Percentiles rank a stretch among this genome's conserved stretches.
Evolutionary conservation across 352 stramenopile species (phyloP).

Genomic region (Phytopythium vexans): DNA sequence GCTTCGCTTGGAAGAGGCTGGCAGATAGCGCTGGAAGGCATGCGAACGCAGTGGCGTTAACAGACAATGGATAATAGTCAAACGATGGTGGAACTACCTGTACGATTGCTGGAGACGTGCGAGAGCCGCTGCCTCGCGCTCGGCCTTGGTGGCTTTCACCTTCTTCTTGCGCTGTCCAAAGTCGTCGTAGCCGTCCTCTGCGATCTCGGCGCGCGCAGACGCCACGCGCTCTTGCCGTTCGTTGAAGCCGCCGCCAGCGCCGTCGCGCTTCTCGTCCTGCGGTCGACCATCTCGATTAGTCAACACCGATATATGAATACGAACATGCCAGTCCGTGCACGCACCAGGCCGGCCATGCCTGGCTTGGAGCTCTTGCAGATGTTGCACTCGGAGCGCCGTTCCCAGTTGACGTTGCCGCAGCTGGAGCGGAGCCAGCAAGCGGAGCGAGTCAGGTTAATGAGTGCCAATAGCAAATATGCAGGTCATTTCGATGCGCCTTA

Average conservation of each 20-base stretch:
- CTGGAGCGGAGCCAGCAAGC: constrained; percentile 13
- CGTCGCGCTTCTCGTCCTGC: constrained; percentile 78
- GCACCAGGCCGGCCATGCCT: constrained; percentile 53
- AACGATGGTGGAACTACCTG: constrained; percentile 28
- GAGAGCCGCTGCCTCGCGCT: constrained; percentile 78
- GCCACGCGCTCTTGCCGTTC: constrained; percentile 77
- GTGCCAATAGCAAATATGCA: not conserved
- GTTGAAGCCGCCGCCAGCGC: constrained; percentile 78
- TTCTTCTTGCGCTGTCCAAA: constrained; percentile 47
- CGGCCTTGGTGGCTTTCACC: constrained; percentile 66
- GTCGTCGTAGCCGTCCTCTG: constrained; percentile 85
- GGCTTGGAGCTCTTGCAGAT: constrained; percentile 85
- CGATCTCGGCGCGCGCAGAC: constrained; percentile 73
- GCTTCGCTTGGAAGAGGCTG: constrained; percentile 12
- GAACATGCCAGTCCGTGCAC: constrained; percentile 2
- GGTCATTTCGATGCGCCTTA: constrained; percentile 21
- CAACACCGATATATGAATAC: not conserved
- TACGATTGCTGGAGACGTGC: constrained; percentile 80
- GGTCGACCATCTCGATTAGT: constrained; percentile 2
- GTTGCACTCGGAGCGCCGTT: constrained; percentile 81
- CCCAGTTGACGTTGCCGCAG: constrained; percentile 87
- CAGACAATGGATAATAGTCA: not conserved
- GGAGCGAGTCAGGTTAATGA: no score
- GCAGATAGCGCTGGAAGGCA: constrained; percentile 38
- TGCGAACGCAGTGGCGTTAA: constrained; percentile 5